Evolutionary conservation across 495 filamentous ascomycete species (phyloP), one percentile per base, ranked within the genome.

Genomic region (Talaromyces proteolyticus): DNA sequence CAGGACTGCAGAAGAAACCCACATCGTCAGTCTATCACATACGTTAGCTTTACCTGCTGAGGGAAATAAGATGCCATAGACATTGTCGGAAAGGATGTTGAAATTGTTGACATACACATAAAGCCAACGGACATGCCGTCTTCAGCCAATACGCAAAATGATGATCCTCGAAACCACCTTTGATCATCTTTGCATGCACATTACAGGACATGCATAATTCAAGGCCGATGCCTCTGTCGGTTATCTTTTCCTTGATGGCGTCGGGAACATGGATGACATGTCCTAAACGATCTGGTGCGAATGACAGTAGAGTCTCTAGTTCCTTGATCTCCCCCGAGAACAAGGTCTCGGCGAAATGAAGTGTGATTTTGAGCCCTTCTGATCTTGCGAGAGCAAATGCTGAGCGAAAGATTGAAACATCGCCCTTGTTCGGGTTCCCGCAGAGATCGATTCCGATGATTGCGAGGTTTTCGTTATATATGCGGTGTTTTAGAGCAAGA

Each of bases 181-280:
- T 58, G 48, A 84, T 82, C 80, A 94, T 78, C 55, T 81, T 80
- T 3, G 85, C 85, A 56, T 85, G 78, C 14, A 93, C 86, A 64
- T 93, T 92, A 62, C 88, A 92, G 43, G 80, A 86, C 54, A 93
- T 67, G 47, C 88, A 92, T 42, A 94, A 54, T 65, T 95, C 89
- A 20, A 95, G 56, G 4, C 84, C 84, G 12, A 91, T 56, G 6
- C 63, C 58, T 17, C 72, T 69, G 29, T 56, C 54, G 5, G 65
- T 58, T 52, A 92, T 85, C 58, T 78, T 72, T 40, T 64, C 49
- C 53, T 76, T 80, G 16, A 86, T 58, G 18, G 60, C 55, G 8
- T 80, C 78, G 0, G 78, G 73, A 1, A 90, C 80, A 60, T 90
- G 78, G 46, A 92, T 87, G 4, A 90, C 88, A 68, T 94, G 89